Conservation (phyloP, 768 basidiomycete genomes). For the Suillus alpinus region DNA sequence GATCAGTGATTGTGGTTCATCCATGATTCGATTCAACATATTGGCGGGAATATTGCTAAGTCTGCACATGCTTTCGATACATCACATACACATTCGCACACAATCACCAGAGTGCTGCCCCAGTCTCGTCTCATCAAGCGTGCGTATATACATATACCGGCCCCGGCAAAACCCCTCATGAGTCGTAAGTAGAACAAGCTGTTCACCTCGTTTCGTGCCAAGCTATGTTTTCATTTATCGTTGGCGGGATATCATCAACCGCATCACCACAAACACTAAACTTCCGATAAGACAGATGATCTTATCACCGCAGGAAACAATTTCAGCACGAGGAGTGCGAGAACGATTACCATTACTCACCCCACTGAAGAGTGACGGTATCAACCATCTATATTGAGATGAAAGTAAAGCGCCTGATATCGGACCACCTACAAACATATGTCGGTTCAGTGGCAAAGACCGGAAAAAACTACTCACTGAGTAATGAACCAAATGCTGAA, state of each 20-base stretch:
- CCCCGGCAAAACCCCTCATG: too few relatives aligned
- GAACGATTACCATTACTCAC: conserved; percentile 15
- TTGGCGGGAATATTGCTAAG: too few relatives aligned
- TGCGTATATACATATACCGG: too few relatives aligned
- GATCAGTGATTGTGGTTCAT: too few relatives aligned
- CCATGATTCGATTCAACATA: too few relatives aligned
- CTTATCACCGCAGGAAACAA: background rate
- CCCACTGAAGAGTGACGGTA: conserved; percentile 52
- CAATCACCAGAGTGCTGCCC: too few relatives aligned
- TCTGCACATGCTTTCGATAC: too few relatives aligned
- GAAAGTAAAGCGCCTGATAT: conserved; percentile 56
- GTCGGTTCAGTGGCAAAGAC: background rate
- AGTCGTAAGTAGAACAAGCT: too few relatives aligned
- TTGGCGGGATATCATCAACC: background rate
- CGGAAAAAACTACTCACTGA: conserved; percentile 11
- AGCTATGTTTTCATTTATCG: background rate
- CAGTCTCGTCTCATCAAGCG: too few relatives aligned
- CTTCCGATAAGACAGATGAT: background rate
- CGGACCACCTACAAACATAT: conserved; percentile 42
- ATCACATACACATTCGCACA: too few relatives aligned
- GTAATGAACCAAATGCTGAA: conserved; percentile 21
- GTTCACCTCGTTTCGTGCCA: too few relatives aligned
- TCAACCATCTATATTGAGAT: conserved; percentile 51
- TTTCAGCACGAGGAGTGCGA: background rate
- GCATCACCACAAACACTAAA: background rate